Conservation (phyloP, 768 basidiomycete genomes). For the Leccinum ochraceum region DNA sequence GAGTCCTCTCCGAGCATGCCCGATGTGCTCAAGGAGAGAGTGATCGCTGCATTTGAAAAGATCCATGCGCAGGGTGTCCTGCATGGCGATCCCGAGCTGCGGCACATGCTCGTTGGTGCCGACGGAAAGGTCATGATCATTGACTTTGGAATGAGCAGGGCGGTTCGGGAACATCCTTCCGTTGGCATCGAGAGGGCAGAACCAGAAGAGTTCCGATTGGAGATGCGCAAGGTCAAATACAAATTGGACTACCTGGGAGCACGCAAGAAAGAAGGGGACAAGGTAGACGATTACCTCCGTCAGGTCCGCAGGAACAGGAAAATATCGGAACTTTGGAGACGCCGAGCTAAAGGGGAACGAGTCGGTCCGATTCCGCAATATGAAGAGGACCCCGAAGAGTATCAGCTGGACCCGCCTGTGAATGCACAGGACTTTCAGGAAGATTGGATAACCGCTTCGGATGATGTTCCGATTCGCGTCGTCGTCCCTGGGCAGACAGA, state of each 20-base stretch:
- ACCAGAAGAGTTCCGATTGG: conserved; percentile 44
- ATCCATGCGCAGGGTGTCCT: conserved; percentile 49
- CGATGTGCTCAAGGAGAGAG: conserved; percentile 48
- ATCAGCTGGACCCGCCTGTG: conserved; percentile 34
- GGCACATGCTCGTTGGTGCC: conserved; percentile 55
- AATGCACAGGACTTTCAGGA: conserved; percentile 34
- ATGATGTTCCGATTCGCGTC: conserved; percentile 35
- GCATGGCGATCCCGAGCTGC: conserved; percentile 48
- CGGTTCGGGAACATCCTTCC: conserved; percentile 29
- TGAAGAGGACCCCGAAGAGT: conserved; percentile 34
- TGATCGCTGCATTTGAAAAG: conserved; percentile 50
- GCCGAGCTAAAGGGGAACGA: conserved; percentile 30
- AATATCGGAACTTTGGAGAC: conserved; percentile 27
- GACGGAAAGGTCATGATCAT: conserved; percentile 55
- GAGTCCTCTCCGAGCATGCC: conserved; percentile 63
- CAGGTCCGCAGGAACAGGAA: conserved; percentile 32
- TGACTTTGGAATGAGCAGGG: conserved; percentile 50
- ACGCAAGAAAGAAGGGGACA: conserved; percentile 37
- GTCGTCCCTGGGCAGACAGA: conserved; percentile 39
- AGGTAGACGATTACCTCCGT: conserved; percentile 31
- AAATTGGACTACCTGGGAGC: conserved; percentile 49
- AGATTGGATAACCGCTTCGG: conserved; percentile 38
- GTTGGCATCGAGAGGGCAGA: conserved; percentile 40
- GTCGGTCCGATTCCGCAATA: conserved; percentile 33
- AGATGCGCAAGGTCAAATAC: conserved; percentile 58